phyloP scores from a whole-genome alignment of 257 asterid species.

The Handroanthus guayacan region DNA sequence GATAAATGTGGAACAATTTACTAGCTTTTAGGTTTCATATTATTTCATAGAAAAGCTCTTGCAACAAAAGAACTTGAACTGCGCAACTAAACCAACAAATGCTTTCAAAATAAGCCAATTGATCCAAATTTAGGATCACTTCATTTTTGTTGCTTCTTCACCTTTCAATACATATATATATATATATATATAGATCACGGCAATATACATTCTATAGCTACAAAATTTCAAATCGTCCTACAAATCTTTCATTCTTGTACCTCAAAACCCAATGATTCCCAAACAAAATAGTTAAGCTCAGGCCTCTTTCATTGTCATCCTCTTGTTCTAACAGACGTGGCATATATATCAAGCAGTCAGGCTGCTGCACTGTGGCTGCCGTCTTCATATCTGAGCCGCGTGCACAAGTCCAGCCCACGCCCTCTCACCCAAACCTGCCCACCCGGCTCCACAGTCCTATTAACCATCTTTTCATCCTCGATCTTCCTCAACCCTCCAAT shows the following conservation, averaged over 20 bases:
- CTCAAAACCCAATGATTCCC: not conserved
- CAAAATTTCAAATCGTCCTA: conserved; percentile 25
- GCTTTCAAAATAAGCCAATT: not conserved
- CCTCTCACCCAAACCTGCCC: conserved; percentile 81
- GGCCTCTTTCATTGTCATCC: no score
- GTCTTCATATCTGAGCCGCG: conserved; percentile 69
- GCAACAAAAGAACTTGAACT: no score
- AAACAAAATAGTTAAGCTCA: not conserved
- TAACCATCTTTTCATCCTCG: conserved; percentile 55
- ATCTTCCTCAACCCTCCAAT: conserved; percentile 72
- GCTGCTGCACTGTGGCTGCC: not conserved
- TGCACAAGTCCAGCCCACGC: conserved; percentile 58
- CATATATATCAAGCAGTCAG: not conserved
- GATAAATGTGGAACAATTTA: no score
- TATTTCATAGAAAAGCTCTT: no score
- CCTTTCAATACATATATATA: not conserved
- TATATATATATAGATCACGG: not conserved
- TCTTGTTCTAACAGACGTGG: no score
- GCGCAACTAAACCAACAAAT: not conserved
- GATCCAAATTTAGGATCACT: not conserved
- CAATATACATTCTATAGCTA: conserved; percentile 10
- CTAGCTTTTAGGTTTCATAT: no score
- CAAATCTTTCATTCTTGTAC: not conserved
- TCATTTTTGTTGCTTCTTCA: not conserved
- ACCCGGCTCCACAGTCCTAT: conserved; percentile 44